Percentiles rank a stretch among this genome's conserved stretches.
phyloP scores from a whole-genome alignment of 2,329 filamentous ascomycete genomes.

The Lachnellula subtilissima region DNA sequence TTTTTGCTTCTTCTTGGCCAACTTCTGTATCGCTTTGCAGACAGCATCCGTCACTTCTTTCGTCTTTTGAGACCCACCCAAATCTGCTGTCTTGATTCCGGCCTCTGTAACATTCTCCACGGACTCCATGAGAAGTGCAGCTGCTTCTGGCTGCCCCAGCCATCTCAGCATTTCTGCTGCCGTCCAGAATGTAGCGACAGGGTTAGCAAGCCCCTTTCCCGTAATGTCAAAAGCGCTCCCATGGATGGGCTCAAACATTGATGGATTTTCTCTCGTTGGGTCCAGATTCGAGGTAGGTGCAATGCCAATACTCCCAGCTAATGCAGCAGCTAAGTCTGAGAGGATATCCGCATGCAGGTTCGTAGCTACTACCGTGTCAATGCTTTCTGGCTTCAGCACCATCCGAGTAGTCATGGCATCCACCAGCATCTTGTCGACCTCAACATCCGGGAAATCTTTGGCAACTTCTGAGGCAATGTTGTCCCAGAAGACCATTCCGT shows the following conservation, averaged over 20 bases:
- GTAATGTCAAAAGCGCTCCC: slow-evolving; percentile 56
- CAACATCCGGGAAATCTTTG: slow-evolving; percentile 54
- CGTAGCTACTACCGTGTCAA: slow-evolving; percentile 60
- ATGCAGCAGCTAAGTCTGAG: slow-evolving; percentile 64
- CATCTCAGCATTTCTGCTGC: slow-evolving; percentile 54
- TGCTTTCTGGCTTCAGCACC: slow-evolving; percentile 52
- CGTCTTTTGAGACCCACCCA: slow-evolving; percentile 39
- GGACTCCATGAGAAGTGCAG: slow-evolving; percentile 43
- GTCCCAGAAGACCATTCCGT: slow-evolving; percentile 66
- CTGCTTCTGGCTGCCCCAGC: slow-evolving; percentile 50
- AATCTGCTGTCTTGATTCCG: slow-evolving; percentile 48
- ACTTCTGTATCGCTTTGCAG: slow-evolving; percentile 22
- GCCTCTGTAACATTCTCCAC: slow-evolving; percentile 50
- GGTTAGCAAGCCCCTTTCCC: slow-evolving; percentile 52
- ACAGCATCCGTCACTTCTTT: slow-evolving; percentile 24
- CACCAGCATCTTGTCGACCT: slow-evolving; percentile 45
- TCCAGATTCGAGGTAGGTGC: slow-evolving; percentile 67
- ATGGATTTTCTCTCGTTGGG: slow-evolving; percentile 48
- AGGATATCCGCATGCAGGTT: slow-evolving; percentile 63
- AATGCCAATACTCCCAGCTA: slow-evolving; percentile 68
- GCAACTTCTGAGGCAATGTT: slow-evolving; percentile 52
- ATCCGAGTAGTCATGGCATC: slow-evolving; percentile 41
- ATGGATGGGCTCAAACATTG: slow-evolving; percentile 59
- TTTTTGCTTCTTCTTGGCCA: neutral
- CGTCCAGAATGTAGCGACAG: slow-evolving; percentile 54